Percentiles rank a stretch among this genome's conserved stretches.
Evolutionary conservation across 306 rosid genomes (phyloP).

Genomic region (Dryas octopetala): DNA sequence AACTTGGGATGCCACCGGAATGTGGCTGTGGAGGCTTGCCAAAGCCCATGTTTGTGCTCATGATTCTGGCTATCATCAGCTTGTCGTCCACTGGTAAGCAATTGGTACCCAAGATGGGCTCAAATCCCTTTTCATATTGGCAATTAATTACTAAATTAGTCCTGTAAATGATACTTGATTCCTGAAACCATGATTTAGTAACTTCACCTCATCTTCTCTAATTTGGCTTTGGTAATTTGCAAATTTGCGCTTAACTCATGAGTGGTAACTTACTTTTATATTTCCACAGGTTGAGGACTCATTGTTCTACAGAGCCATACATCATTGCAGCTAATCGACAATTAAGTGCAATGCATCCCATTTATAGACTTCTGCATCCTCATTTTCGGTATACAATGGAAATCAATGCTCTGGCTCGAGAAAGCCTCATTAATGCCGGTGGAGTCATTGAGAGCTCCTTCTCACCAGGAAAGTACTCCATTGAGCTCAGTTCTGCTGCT

Average conservation of each 20-base stretch:
- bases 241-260: neutral
- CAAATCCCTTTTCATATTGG: neutral
- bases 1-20: slow-evolving; percentile 30
- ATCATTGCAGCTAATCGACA: slow-evolving; percentile 39
- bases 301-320: slow-evolving; percentile 38
- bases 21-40: slow-evolving; percentile 41
- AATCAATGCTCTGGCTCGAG: slow-evolving; percentile 41
- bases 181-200: neutral
- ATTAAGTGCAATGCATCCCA: slow-evolving; percentile 42
- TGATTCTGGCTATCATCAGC: slow-evolving; percentile 39
- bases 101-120: neutral
- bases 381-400: slow-evolving; percentile 48
- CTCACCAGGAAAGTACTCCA: slow-evolving; percentile 32
- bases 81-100: slow-evolving; percentile 37
- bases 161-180: neutral
- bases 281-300: slow-evolving; percentile 34
- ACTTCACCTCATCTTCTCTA: no score
- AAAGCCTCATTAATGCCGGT: slow-evolving; percentile 35
- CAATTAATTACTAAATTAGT: neutral
- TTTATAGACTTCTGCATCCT: slow-evolving; percentile 41
- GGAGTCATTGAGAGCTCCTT: slow-evolving; percentile 38
- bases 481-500: slow-evolving; percentile 35
- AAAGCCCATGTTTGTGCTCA: slow-evolving; percentile 42
- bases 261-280: neutral
- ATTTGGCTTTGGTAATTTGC: neutral